A percentile compares a stretch with the other conserved stretches of the same genome.
phyloP scores from a whole-genome alignment of 768 basidiomycete genomes.

The Tremella fuciformis region DNA sequence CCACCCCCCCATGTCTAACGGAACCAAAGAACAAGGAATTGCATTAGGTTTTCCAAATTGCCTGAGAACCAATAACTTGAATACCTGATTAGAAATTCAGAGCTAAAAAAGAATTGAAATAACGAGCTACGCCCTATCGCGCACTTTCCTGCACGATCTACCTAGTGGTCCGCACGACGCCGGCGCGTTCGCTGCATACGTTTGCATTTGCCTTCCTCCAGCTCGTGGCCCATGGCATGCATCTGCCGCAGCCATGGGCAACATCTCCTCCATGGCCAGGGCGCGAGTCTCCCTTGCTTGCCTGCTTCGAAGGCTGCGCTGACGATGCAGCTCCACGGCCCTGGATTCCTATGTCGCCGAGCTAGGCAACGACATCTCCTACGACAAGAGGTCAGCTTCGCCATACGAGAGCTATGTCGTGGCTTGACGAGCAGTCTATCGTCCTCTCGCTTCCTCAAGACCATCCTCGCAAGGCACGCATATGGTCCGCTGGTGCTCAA shows the following conservation, averaged over 20 bases:
- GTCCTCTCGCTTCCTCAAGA: conserved; percentile 72
- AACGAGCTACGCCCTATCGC: too few relatives aligned
- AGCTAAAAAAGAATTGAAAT: too few relatives aligned
- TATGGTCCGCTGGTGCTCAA: conserved; percentile 85
- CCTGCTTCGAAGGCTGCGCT: background rate
- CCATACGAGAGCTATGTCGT: background rate
- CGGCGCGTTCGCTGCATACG: too few relatives aligned
- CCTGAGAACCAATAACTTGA: too few relatives aligned
- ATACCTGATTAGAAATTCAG: too few relatives aligned
- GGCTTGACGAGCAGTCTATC: conserved; percentile 58
- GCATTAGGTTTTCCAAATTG: too few relatives aligned
- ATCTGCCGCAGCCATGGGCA: conserved; percentile 36
- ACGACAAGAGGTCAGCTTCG: conserved; percentile 76
- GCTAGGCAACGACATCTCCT: conserved; percentile 77
- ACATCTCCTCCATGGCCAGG: conserved; percentile 50
- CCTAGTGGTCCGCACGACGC: too few relatives aligned
- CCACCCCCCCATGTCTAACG: too few relatives aligned
- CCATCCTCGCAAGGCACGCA: conserved; percentile 79
- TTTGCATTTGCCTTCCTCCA: too few relatives aligned
- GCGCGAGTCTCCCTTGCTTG: conserved; percentile 37
- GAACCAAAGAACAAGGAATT: too few relatives aligned
- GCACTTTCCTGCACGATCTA: too few relatives aligned
- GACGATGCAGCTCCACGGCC: conserved; percentile 55
- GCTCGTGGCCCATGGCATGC: too few relatives aligned
- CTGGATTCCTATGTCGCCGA: conserved; percentile 89